phyloP scores from a whole-genome alignment of 2,329 filamentous ascomycete genomes.

The Ophiostoma montium region DNA sequence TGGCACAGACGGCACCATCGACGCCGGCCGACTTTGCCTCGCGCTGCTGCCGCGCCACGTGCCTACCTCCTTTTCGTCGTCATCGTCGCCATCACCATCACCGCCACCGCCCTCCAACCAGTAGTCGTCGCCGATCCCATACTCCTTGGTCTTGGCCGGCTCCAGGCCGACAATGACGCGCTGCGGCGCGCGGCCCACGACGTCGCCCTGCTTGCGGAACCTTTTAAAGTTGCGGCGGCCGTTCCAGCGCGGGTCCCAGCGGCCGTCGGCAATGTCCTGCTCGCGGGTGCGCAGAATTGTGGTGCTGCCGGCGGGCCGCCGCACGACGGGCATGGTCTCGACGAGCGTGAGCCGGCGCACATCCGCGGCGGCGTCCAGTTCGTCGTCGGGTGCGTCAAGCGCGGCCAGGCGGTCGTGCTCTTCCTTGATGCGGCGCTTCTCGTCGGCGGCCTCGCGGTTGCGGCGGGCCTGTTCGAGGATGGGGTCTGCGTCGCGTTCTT shows the following conservation, averaged over 20 bases:
- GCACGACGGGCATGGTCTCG: conserved; percentile 61
- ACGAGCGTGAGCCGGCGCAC: conserved; percentile 63
- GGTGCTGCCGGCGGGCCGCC: conserved; percentile 18
- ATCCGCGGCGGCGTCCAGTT: conserved; percentile 56
- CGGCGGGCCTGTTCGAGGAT: conserved; percentile 52
- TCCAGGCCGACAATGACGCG: conserved; percentile 55
- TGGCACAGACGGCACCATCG: no score
- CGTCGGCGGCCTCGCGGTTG: conserved; percentile 51
- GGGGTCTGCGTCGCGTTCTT: conserved; percentile 41
- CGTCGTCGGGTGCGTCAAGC: conserved; percentile 37
- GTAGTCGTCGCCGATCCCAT: conserved; percentile 62
- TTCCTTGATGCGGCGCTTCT: conserved; percentile 29
- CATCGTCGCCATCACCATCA: conserved; percentile 13
- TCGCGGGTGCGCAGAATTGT: conserved; percentile 26
- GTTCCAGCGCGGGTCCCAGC: conserved; percentile 86
- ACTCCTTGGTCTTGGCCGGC: conserved; percentile 55
- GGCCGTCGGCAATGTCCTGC: conserved; percentile 35
- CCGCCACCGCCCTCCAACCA: conserved; percentile 47
- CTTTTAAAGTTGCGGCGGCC: conserved; percentile 93
- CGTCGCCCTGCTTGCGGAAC: conserved; percentile 50
- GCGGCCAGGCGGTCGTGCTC: conserved; percentile 37
- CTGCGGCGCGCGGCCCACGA: conserved; percentile 25
- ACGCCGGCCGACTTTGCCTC: no score
- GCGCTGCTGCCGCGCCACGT: neutral
- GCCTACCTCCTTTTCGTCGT: conserved; percentile 7